Evolutionary conservation across 306 rosid species (phyloP).

Genomic region (Casuarina equisetifolia): DNA sequence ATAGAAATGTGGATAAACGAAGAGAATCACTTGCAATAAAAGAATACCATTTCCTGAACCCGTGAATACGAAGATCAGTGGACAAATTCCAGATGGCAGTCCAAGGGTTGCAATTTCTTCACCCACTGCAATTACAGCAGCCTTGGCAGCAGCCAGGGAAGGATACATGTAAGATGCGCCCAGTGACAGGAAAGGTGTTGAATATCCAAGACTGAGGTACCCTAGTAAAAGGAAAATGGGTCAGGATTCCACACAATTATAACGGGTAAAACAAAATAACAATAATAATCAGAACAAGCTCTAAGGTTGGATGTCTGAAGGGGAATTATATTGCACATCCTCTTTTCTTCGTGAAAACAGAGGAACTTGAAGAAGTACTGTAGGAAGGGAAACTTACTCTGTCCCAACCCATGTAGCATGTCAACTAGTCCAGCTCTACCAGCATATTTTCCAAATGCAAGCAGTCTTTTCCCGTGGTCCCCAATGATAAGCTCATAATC

Average conservation of each 20-base stretch:
- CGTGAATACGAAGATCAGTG: constrained; percentile 82
- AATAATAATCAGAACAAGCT: background rate
- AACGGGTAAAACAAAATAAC: background rate
- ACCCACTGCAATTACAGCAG: constrained; percentile 90
- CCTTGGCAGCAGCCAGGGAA: constrained; percentile 92
- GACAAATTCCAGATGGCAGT: constrained; percentile 81
- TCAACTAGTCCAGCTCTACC: constrained; percentile 95
- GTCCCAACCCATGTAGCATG: constrained; percentile 78
- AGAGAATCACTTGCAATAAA: constrained; percentile 8
- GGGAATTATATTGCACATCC: background rate
- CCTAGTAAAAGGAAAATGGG: constrained; percentile 46
- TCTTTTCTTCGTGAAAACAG: background rate
- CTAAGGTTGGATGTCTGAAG: background rate
- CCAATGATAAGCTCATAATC: constrained; percentile 94
- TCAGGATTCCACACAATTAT: constrained; percentile 15
- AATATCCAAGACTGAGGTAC: constrained; percentile 85
- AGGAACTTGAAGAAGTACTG: constrained; percentile 7
- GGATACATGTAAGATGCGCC: constrained; percentile 97
- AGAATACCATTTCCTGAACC: constrained; percentile 70
- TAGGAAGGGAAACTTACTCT: constrained; percentile 48
- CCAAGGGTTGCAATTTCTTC: constrained; percentile 90
- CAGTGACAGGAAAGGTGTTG: constrained; percentile 90
- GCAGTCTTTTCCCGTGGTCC: constrained; percentile 67
- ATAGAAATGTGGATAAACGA: background rate
- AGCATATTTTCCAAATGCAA: constrained; percentile 91